phyloP scores from a whole-genome alignment of 1,284 basidiomycete genomes.

The Sporisorium graminicola region DNA sequence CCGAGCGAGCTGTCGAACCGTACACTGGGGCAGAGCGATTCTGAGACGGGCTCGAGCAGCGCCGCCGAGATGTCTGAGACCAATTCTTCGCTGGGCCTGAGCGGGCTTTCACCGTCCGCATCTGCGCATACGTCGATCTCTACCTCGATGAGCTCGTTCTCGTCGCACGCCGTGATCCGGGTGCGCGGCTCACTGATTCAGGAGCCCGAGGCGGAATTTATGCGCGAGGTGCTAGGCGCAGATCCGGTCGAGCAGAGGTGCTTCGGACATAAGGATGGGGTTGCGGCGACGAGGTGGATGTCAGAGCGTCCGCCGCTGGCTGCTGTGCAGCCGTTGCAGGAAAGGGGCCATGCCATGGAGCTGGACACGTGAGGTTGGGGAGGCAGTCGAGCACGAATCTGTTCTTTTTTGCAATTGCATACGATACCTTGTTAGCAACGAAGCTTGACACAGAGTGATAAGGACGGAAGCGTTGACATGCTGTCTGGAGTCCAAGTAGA shows the following conservation, averaged over 20 bases:
- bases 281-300: conserved; percentile 6
- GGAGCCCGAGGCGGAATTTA: conserved; percentile 61
- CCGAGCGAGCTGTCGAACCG: conserved; percentile 36
- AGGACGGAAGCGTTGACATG: no score
- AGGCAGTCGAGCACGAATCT: background rate
- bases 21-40: conserved; percentile 29
- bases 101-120: conserved; percentile 28
- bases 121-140: conserved; percentile 30
- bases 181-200: conserved; percentile 66
- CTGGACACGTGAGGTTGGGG: conserved; percentile 15
- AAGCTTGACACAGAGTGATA: background rate
- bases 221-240: conserved; percentile 54
- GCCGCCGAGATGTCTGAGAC: conserved; percentile 32
- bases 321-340: conserved; percentile 21
- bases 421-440: background rate
- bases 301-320: conserved; percentile 9
- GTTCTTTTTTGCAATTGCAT: background rate
- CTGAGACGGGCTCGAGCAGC: conserved; percentile 26
- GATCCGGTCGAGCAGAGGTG: conserved; percentile 33
- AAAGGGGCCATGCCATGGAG: conserved; percentile 23
- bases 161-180: conserved; percentile 35
- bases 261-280: background rate
- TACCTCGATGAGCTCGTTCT: conserved; percentile 36
- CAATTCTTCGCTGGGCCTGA: conserved; percentile 35
- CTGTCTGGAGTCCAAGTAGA: no score